Conservation (phyloP, 169 alveolate species). For the Fabrea salina region DNA sequence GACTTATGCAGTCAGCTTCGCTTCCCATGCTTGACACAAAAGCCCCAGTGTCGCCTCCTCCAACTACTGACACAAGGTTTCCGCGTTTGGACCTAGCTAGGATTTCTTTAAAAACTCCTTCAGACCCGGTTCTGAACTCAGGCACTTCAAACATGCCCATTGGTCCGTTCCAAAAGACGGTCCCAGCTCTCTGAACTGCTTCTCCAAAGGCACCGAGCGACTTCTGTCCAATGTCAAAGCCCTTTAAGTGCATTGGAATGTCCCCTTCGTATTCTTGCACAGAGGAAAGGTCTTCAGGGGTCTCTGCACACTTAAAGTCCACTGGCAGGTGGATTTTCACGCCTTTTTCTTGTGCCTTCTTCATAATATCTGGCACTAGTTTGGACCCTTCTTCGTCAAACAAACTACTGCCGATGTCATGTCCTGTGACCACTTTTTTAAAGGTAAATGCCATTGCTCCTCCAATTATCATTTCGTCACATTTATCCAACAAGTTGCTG, state of each 20-base stretch:
- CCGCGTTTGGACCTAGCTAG: constrained; percentile 91
- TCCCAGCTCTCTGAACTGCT: constrained; percentile 83
- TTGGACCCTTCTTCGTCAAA: constrained; percentile 96
- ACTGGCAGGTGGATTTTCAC: constrained; percentile 93
- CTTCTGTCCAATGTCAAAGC: constrained; percentile 96
- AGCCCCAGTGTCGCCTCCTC: constrained; percentile 96
- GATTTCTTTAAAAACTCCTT: constrained; percentile 78
- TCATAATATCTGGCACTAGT: constrained; percentile 92
- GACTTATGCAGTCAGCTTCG: constrained; percentile 86
- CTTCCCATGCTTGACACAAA: constrained; percentile 84
- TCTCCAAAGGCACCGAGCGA: constrained; percentile 63
- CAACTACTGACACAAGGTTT: constrained; percentile 87
- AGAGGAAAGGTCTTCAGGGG: constrained; percentile 87
- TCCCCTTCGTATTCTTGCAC: constrained; percentile 84
- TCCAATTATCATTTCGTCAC: constrained; percentile 95
- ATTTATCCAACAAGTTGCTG: constrained; percentile 89
- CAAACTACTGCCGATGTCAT: constrained; percentile 92
- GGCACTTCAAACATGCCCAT: constrained; percentile 94
- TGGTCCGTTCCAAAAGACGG: constrained; percentile 97
- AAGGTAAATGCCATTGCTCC: constrained; percentile 99
- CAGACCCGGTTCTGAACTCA: constrained; percentile 91
- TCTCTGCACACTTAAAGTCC: constrained; percentile 92
- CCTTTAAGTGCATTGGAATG: constrained; percentile 95
- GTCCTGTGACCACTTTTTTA: constrained; percentile 84
- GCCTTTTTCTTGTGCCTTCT: constrained; percentile 88